A percentile compares a stretch with the other conserved stretches of the same genome.
These are phyloP conservation scores for Ilex aquifolium DNA, from an alignment of 257 asterid species.

Conservation along the genomic window DNA sequence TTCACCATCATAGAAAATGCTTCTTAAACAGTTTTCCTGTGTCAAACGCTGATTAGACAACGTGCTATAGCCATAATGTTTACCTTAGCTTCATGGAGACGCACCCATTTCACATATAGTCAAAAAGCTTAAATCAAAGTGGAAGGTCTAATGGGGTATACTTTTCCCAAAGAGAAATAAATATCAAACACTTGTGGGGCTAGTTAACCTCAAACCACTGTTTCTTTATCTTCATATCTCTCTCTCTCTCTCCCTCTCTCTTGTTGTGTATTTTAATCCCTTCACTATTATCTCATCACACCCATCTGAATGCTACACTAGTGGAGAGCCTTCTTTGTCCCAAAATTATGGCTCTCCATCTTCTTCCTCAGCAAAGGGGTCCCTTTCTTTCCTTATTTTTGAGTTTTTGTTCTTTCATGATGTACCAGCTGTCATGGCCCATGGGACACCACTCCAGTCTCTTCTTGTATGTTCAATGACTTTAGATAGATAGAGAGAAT, in stretches of 20 bases:
- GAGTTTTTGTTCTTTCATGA: not conserved
- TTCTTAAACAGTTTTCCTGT: no score
- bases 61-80: no score
- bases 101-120: no score
- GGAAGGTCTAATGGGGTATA: no score
- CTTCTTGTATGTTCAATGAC: conserved; percentile 11
- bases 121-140: no score
- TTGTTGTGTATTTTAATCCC: not conserved
- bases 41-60: no score
- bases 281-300: conserved; percentile 3
- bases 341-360: not conserved
- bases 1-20: no score
- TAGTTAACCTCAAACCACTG: conserved; percentile 25
- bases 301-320: conserved; percentile 12
- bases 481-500: conserved; percentile 9
- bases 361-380: conserved; percentile 10
- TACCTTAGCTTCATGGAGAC: no score
- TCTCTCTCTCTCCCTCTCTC: not conserved
- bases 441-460: conserved; percentile 23
- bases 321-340: conserved; percentile 9
- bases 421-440: conserved; percentile 31
- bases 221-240: conserved; percentile 19
- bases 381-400: conserved; percentile 1
- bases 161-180: conserved; percentile 1
- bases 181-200: conserved; percentile 20